phyloP scores from a whole-genome alignment of 225 moss, liverwort and hornwort species.

The Physcomitrium patens region DNA sequence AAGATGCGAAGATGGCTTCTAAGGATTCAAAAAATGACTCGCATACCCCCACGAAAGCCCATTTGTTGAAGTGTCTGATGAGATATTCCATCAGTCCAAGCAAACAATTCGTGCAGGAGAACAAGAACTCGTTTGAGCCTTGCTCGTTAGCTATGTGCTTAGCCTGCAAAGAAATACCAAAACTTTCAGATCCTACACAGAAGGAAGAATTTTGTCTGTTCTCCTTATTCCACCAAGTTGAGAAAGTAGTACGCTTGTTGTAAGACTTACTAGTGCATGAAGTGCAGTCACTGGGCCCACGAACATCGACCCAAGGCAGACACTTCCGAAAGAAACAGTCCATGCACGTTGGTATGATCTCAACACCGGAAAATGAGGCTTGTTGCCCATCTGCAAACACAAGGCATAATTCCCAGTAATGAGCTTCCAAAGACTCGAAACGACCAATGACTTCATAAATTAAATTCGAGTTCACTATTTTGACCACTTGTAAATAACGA shows the following conservation, averaged over 20 bases:
- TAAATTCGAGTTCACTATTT: too few species aligned
- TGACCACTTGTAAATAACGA: not conserved
- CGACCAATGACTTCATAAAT: too few species aligned
- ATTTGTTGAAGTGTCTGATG: constrained; percentile 84
- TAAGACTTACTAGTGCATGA: constrained; percentile 62
- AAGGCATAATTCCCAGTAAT: not conserved
- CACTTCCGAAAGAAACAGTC: constrained; percentile 80
- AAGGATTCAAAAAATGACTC: not conserved
- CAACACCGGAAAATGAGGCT: constrained; percentile 58
- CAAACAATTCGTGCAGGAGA: constrained; percentile 86
- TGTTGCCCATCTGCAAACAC: constrained; percentile 52
- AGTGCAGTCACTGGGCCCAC: constrained; percentile 71
- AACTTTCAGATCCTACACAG: not conserved
- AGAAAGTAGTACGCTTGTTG: not conserved
- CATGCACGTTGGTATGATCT: constrained; percentile 75
- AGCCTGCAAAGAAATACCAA: constrained; percentile 50
- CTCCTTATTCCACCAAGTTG: too few species aligned
- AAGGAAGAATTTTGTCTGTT: not conserved
- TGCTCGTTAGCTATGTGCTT: constrained; percentile 79
- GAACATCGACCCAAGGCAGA: constrained; percentile 85
- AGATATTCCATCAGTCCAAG: constrained; percentile 60
- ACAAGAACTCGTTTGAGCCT: constrained; percentile 86
- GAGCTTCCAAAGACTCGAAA: not conserved
- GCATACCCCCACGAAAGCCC: constrained; percentile 92
- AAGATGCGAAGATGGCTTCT: too few species aligned